Conservation (phyloP, 2,329 filamentous ascomycete species). For the Beauveria scarabaeidicola region DNA sequence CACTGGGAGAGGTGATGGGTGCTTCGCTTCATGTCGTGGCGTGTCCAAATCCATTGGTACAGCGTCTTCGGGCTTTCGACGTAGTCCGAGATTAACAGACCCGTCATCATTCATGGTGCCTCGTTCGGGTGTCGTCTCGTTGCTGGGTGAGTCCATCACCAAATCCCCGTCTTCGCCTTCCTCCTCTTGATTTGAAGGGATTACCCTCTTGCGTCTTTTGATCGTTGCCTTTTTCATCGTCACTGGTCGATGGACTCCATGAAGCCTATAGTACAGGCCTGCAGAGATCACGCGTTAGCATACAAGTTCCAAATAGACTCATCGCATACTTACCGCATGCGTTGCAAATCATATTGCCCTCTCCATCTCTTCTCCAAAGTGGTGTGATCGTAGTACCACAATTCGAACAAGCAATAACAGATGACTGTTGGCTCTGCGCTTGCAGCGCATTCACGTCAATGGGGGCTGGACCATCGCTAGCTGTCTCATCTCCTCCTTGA, state of each 20-base stretch:
- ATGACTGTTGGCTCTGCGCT: slow-evolving; percentile 16
- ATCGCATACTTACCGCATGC: slow-evolving; percentile 68
- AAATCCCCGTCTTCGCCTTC: slow-evolving; percentile 42
- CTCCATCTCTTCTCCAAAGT: slow-evolving; percentile 88
- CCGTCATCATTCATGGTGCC: slow-evolving; percentile 55
- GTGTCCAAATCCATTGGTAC: slow-evolving; percentile 40
- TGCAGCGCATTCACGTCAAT: slow-evolving; percentile 34
- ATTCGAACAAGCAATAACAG: slow-evolving; percentile 86
- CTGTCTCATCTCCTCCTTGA: slow-evolving; percentile 20
- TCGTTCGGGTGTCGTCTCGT: slow-evolving; percentile 35
- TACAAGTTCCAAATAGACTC: not conserved
- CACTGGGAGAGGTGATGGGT: slow-evolving; percentile 34
- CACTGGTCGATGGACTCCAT: slow-evolving; percentile 84
- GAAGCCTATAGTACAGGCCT: slow-evolving; percentile 95
- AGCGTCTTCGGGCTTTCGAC: slow-evolving; percentile 37
- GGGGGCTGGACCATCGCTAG: slow-evolving; percentile 12
- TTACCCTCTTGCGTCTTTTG: slow-evolving; percentile 89
- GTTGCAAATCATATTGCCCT: slow-evolving; percentile 95
- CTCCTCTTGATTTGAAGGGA: slow-evolving; percentile 59
- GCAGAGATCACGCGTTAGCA: not conserved
- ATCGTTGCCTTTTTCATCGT: slow-evolving; percentile 99
- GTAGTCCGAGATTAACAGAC: slow-evolving; percentile 53
- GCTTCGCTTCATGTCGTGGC: slow-evolving; percentile 34
- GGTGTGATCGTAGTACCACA: slow-evolving; percentile 95
- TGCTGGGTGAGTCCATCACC: slow-evolving; percentile 30